These are phyloP conservation scores for Lactarius sp. DNA, from an alignment of 768 basidiomycete genomes.

Conservation along the genomic window DNA sequence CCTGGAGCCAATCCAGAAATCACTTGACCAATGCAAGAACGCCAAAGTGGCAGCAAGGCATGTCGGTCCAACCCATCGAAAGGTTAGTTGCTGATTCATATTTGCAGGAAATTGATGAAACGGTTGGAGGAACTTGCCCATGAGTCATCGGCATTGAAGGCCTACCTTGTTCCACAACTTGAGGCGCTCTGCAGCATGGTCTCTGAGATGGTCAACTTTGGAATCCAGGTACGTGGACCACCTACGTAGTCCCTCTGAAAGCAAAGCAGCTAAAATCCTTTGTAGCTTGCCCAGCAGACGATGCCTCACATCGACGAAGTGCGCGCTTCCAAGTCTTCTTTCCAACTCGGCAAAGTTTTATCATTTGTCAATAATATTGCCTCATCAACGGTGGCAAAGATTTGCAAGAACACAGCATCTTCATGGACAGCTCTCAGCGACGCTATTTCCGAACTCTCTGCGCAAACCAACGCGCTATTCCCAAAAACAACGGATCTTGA, in stretches of 20 bases:
- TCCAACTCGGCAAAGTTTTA: constrained; percentile 69
- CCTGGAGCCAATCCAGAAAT: constrained; percentile 73
- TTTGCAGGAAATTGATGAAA: constrained; percentile 75
- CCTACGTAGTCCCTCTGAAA: not conserved
- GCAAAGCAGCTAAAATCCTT: not conserved
- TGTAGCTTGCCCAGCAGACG: constrained; percentile 82
- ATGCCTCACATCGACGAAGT: constrained; percentile 83
- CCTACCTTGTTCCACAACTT: constrained; percentile 66
- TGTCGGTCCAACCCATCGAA: not conserved
- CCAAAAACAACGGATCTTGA: constrained; percentile 70
- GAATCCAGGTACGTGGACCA: constrained; percentile 64
- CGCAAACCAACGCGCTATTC: constrained; percentile 65
- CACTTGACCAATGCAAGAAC: constrained; percentile 77
- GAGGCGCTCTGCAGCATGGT: constrained; percentile 66
- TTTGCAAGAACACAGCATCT: constrained; percentile 56
- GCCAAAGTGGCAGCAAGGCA: constrained; percentile 75
- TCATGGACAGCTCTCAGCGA: constrained; percentile 76
- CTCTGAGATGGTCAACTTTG: constrained; percentile 83
- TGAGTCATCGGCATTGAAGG: constrained; percentile 65
- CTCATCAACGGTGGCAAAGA: constrained; percentile 61
- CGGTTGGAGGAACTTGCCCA: constrained; percentile 76
- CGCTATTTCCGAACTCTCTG: constrained; percentile 62
- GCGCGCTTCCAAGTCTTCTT: constrained; percentile 68
- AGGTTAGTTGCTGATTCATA: not conserved
- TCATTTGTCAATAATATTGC: constrained; percentile 71